Evolutionary conservation across 1,284 basidiomycete species (phyloP), one percentile per base, ranked within the genome.

Genomic region (Austroboletus novae-zelandiae): DNA sequence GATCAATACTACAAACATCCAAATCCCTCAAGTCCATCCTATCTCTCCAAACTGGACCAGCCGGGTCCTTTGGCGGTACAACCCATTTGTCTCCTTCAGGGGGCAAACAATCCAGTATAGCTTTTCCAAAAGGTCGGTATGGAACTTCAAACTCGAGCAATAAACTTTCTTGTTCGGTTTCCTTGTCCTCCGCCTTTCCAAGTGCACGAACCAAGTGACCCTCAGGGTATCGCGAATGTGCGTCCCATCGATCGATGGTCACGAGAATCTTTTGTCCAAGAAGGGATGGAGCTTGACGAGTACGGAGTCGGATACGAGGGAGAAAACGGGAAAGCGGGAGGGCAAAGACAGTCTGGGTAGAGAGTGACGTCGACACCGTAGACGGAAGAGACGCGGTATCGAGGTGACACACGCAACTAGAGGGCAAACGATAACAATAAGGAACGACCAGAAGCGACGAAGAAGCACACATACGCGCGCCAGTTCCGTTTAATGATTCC

Each of bases 111-210:
- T 91, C 88, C 58, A 98, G 68, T 43, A 99, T 94, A 2, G 94
- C 92, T 67, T 89, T 91, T 40, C 94, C 94, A 70, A 99, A 99
- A 1, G 97, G 94, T 51, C 96, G 73, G 69, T 99, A 99, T 0
- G 95, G 94, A 3, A 99, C 93, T 58, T 98, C 96, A 68, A 91
- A 98, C 71, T 99, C 97, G 40, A 99, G 75, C 59, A 99, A 70
- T 53, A 99, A 66, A 66, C 91, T 94, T 70, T 99, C 96, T 65
- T 96, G 91, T 67, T 99, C 97, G 0, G 95, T 95, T 65, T 95
- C 94, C 67, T 98, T 97, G 66, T 87, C 91, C 64, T 96, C 96
- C 0, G 89, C 91, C 56, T 84, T 84, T 10, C 97, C 97, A 1
- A 99, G 78, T 0, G 94, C 86, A 40, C 96, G 85, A 13, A 99